phyloP scores from a whole-genome alignment of 345 rosid genomes.

The Jatropha curcas region DNA sequence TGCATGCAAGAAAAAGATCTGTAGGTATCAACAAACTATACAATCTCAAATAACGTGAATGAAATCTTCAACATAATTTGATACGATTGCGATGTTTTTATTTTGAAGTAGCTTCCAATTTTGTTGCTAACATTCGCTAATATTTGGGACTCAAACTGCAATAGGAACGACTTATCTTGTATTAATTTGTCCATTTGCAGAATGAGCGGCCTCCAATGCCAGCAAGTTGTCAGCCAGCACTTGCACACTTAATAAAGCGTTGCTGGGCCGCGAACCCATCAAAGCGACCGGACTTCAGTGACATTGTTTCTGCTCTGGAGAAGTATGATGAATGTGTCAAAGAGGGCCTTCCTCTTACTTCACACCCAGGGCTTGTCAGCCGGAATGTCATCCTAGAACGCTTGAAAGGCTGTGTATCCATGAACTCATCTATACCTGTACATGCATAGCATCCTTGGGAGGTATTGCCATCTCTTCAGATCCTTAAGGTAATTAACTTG shows the following conservation, averaged over 20 bases:
- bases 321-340: constrained; percentile 81
- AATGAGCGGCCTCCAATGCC: constrained; percentile 92
- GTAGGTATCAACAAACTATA: not conserved
- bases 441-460: constrained; percentile 54
- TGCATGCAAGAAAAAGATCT: not conserved
- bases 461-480: constrained; percentile 18
- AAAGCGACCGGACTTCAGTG: constrained; percentile 83
- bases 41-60: no score
- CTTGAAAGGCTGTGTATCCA: constrained; percentile 70
- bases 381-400: constrained; percentile 67
- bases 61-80: no score
- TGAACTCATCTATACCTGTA: constrained; percentile 75
- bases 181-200: constrained; percentile 35
- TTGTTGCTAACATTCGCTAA: not conserved
- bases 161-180: not conserved
- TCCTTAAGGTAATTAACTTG: constrained; percentile 19
- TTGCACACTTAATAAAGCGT: constrained; percentile 84
- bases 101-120: not conserved
- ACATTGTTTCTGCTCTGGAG: constrained; percentile 78
- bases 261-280: constrained; percentile 93
- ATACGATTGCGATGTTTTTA: not conserved
- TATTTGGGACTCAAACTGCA: not conserved
- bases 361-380: constrained; percentile 64
- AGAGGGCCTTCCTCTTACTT: constrained; percentile 85
- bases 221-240: constrained; percentile 84